Evolutionary conservation across 2,329 filamentous ascomycete species (phyloP).

Genomic region (Apiospora arundinis): DNA sequence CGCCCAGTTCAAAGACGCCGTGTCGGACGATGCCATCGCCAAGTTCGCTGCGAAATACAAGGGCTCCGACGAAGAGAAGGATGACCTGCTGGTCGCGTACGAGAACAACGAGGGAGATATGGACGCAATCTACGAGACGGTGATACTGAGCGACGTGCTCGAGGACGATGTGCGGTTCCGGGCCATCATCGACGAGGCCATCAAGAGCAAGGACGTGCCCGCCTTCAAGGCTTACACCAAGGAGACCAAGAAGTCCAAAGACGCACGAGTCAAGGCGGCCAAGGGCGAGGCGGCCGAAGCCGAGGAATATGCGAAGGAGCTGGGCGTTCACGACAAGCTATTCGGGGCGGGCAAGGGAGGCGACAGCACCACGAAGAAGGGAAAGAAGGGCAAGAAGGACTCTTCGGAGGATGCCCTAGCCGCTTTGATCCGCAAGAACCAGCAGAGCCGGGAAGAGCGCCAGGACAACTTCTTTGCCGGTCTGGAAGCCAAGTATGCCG

Average conservation of each 20-base stretch:
- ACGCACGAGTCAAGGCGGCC: slow-evolving; percentile 65
- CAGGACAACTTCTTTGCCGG: slow-evolving; percentile 79
- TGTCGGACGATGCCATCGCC: slow-evolving; percentile 77
- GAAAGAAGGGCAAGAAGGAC: slow-evolving; percentile 50
- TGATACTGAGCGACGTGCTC: slow-evolving; percentile 86
- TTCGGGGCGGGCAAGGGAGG: slow-evolving; percentile 49
- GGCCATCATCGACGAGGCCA: slow-evolving; percentile 79
- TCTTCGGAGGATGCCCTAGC: slow-evolving; percentile 63
- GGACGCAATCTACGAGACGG: slow-evolving; percentile 76
- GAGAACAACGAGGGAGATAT: slow-evolving; percentile 75
- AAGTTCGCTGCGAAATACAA: slow-evolving; percentile 82
- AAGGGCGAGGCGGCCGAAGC: slow-evolving; percentile 75
- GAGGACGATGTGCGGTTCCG: slow-evolving; percentile 89
- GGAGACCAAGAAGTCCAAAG: slow-evolving; percentile 71
- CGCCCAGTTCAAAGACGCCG: slow-evolving; percentile 78
- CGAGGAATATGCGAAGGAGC: slow-evolving; percentile 74
- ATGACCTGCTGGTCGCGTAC: slow-evolving; percentile 80
- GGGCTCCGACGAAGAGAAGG: slow-evolving; percentile 81
- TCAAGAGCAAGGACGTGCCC: slow-evolving; percentile 71
- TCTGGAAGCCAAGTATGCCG: slow-evolving; percentile 60
- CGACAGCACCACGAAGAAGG: slow-evolving; percentile 43
- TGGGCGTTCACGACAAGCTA: slow-evolving; percentile 75
- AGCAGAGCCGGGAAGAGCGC: slow-evolving; percentile 69
- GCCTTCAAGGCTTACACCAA: slow-evolving; percentile 72
- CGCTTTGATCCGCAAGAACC: slow-evolving; percentile 76